Conservation (phyloP, 495 filamentous ascomycete species). For the Baudoinia panamericana region DNA sequence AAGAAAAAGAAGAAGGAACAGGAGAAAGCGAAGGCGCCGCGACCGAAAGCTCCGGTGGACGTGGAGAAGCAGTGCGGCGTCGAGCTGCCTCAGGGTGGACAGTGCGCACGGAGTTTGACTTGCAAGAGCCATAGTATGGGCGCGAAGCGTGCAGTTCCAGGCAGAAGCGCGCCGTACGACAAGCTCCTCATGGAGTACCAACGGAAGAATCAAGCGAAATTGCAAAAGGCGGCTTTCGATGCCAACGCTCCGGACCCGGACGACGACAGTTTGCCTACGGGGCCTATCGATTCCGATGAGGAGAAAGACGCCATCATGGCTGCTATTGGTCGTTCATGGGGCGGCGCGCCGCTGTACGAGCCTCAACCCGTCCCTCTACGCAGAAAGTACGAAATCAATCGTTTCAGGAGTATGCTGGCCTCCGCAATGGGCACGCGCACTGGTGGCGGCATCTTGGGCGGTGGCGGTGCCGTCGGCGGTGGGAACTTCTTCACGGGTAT, state of each 20-base stretch:
- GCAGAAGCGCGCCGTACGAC: slow-evolving; percentile 84
- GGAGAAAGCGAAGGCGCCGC: slow-evolving; percentile 68
- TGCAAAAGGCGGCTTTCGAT: slow-evolving; percentile 89
- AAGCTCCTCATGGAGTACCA: slow-evolving; percentile 88
- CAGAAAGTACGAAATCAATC: slow-evolving; percentile 64
- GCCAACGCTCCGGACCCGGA: slow-evolving; percentile 86
- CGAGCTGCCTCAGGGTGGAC: slow-evolving; percentile 64
- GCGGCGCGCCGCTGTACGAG: slow-evolving; percentile 54
- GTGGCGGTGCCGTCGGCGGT: not conserved
- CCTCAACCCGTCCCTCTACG: slow-evolving; percentile 51
- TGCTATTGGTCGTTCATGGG: slow-evolving; percentile 59
- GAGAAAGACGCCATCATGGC: slow-evolving; percentile 81
- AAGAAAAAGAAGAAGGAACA: slow-evolving; percentile 73
- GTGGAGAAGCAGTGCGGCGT: slow-evolving; percentile 97
- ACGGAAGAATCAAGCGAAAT: slow-evolving; percentile 97
- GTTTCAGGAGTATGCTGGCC: slow-evolving; percentile 79
- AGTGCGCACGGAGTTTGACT: slow-evolving; percentile 81
- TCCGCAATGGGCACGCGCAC: slow-evolving; percentile 41
- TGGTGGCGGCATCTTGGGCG: slow-evolving; percentile 14
- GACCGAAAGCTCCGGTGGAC: slow-evolving; percentile 91
- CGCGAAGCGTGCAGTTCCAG: slow-evolving; percentile 80
- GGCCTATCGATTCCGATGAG: slow-evolving; percentile 80
- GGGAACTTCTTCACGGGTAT: not conserved
- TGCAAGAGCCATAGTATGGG: slow-evolving; percentile 98
- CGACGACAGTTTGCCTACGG: slow-evolving; percentile 64